Evolutionary conservation across 164 flowering plant genomes (phyloP).

Genomic region (Aristolochia fimbriata): DNA sequence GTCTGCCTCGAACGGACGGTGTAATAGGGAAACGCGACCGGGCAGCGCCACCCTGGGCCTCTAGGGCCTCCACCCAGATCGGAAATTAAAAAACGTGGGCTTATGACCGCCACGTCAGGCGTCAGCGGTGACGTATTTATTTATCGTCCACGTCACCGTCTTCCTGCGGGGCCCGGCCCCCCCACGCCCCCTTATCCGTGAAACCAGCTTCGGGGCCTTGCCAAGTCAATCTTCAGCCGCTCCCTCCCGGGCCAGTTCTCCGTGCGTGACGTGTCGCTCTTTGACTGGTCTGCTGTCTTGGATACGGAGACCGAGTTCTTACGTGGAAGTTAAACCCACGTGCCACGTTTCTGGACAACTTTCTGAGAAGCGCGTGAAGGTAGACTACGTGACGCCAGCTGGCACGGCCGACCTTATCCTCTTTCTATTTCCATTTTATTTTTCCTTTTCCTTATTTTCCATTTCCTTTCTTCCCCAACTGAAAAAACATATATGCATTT

Average conservation of each 20-base stretch:
- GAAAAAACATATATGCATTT: not conserved
- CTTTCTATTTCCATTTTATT: conserved; percentile 6
- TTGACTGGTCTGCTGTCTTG: not conserved
- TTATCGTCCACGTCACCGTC: not conserved
- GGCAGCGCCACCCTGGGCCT: too few species aligned
- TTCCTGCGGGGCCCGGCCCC: too few species aligned
- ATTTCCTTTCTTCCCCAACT: not conserved
- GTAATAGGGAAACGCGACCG: not conserved
- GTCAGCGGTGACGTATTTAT: conserved; percentile 1
- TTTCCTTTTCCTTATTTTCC: not conserved
- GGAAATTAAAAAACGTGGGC: conserved; percentile 3
- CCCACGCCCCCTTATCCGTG: conserved; percentile 11
- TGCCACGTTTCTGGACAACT: conserved; percentile 1
- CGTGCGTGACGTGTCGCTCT: not conserved
- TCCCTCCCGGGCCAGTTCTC: not conserved
- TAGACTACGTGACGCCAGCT: conserved; percentile 25
- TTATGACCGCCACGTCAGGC: not conserved
- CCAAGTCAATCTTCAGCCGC: conserved; percentile 5
- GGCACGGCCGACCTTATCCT: conserved; percentile 58
- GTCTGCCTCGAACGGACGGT: too few species aligned
- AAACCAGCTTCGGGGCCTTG: not conserved
- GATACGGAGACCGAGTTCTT: not conserved
- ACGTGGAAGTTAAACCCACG: not conserved
- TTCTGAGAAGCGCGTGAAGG: not conserved
- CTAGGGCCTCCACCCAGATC: too few species aligned